These are phyloP conservation scores for Penicillium sp. DNA, from an alignment of 2,329 filamentous ascomycete species.

Conservation along the genomic window DNA sequence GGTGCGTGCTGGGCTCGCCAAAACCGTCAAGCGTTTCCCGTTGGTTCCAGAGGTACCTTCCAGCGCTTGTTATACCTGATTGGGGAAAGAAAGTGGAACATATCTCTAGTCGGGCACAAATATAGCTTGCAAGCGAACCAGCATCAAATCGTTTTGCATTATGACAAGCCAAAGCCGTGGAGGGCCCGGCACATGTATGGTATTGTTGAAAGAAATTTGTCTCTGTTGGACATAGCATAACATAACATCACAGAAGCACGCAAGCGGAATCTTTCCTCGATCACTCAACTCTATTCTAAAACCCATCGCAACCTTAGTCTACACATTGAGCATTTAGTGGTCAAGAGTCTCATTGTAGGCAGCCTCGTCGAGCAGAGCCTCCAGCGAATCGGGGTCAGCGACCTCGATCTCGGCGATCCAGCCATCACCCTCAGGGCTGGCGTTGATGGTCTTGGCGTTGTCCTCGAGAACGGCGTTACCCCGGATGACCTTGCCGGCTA, in stretches of 20 bases:
- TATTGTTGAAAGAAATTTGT: constrained; percentile 28
- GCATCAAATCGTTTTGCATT: not conserved
- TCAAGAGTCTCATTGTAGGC: constrained; percentile 75
- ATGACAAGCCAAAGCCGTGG: constrained; percentile 14
- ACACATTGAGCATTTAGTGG: constrained; percentile 43
- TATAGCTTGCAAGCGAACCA: not conserved
- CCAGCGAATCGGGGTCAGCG: constrained; percentile 68
- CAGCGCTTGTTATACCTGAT: not conserved
- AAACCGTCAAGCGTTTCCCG: too few species aligned
- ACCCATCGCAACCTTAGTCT: constrained; percentile 18
- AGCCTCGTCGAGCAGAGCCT: constrained; percentile 73
- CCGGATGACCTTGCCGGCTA: constrained; percentile 73
- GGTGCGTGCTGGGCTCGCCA: too few species aligned
- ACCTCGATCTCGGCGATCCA: constrained; percentile 93
- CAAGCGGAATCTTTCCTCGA: not conserved
- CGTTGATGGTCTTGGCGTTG: constrained; percentile 84
- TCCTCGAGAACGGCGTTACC: constrained; percentile 77
- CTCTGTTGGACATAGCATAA: constrained; percentile 15
- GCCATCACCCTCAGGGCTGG: constrained; percentile 83
- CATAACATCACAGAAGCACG: constrained; percentile 18
- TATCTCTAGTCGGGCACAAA: too few species aligned
- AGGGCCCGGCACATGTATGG: constrained; percentile 22
- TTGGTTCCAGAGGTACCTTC: too few species aligned
- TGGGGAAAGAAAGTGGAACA: not conserved
- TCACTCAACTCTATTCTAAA: constrained; percentile 12